Base-by-base conservation (phyloP, 2,329 filamentous ascomycete species). In the Colletotrichum lentis region DNA sequence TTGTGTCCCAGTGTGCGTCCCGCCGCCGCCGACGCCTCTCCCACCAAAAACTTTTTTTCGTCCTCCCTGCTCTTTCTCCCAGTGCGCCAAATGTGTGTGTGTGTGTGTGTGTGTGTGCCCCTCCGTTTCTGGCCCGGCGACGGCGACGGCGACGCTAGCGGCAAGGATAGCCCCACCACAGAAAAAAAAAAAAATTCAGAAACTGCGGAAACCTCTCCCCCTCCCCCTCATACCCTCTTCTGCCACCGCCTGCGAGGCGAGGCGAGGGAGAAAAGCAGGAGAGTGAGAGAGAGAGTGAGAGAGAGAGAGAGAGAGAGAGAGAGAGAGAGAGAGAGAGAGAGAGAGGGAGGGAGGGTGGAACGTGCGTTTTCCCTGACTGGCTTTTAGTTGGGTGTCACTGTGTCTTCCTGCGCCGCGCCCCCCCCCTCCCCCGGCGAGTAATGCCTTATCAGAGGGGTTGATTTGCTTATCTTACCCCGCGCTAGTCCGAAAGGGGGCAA, bases 401-500 rank as follows among this genome's bases (percentile, higher is more conserved):
- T 43, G 41, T 27, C 31, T 35, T 35, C 31, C 31, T 35, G 31
- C 27, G 27, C 31, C 31, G 31, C 8, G 7, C 5, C 27, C 8
- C 8, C 31, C 63, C 67, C 24, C 24, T 4, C 69, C 63, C 67
- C 69, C 69, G 69, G 67, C 71, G 66, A 69, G 64, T 62, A 64
- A 67, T 69, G 69, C 31, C 72, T 76, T 75, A 76, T 76, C 74
- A 71, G 72, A 64, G 65, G 61, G 65, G 55, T 57, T 68, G 46
- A 47, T 14, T 49, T 8, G 5, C 72, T 73, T 73, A 73, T 75
- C 72, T 72, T 56, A 41, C 43, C 60, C 65, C 49, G 52, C 62
- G 69, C 72, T 73, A 73, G 41, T 41, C 67, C 69, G 1, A 10
- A 71, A 66, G 3, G 53, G 73, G 73, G 11, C 27, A 6, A 5